A percentile compares a stretch with the other conserved stretches of the same genome.
phyloP scores from a whole-genome alignment of 225 moss, liverwort and hornwort species.

The Physcomitrellopsis africana region DNA sequence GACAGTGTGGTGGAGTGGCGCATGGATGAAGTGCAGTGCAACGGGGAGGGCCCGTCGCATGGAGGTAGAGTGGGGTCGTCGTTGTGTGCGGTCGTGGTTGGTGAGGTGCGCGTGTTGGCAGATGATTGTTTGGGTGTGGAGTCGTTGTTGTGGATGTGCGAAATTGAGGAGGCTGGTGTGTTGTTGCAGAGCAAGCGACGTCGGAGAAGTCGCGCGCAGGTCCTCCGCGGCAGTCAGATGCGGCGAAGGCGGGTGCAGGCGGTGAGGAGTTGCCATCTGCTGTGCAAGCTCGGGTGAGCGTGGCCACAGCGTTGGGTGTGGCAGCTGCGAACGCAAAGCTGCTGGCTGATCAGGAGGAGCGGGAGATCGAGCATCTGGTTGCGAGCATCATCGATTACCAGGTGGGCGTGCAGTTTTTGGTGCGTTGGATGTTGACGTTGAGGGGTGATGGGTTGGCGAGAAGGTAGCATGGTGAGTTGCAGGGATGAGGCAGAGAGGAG shows the following conservation, averaged over 20 bases:
- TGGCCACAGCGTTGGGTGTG: slow-evolving; percentile 83
- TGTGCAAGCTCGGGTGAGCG: slow-evolving; percentile 70
- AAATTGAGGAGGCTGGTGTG: neutral
- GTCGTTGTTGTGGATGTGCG: neutral
- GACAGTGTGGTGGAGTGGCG: slow-evolving; percentile 36
- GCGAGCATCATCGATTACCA: slow-evolving; percentile 88
- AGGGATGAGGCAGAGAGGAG: too few relatives aligned
- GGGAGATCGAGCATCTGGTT: slow-evolving; percentile 83
- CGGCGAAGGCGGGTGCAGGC: slow-evolving; percentile 16
- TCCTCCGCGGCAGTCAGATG: slow-evolving; percentile 21
- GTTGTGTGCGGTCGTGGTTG: neutral
- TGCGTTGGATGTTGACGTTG: too few relatives aligned
- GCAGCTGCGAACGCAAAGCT: slow-evolving; percentile 94
- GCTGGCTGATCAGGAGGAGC: slow-evolving; percentile 96
- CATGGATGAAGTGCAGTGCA: slow-evolving; percentile 33
- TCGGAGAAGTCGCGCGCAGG: slow-evolving; percentile 18
- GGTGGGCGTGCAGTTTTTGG: slow-evolving; percentile 38
- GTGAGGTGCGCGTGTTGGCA: neutral
- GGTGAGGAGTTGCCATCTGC: slow-evolving; percentile 58
- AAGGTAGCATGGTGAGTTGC: too few relatives aligned
- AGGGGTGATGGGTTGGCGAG: too few relatives aligned
- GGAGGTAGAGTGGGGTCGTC: slow-evolving; percentile 34
- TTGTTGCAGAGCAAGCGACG: slow-evolving; percentile 31
- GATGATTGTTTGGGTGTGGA: neutral
- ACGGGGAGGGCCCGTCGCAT: slow-evolving; percentile 32